A percentile compares a stretch with the other conserved stretches of the same genome.
phyloP scores from a whole-genome alignment of 306 rosid genomes.

The Lathyrus aphaca region DNA sequence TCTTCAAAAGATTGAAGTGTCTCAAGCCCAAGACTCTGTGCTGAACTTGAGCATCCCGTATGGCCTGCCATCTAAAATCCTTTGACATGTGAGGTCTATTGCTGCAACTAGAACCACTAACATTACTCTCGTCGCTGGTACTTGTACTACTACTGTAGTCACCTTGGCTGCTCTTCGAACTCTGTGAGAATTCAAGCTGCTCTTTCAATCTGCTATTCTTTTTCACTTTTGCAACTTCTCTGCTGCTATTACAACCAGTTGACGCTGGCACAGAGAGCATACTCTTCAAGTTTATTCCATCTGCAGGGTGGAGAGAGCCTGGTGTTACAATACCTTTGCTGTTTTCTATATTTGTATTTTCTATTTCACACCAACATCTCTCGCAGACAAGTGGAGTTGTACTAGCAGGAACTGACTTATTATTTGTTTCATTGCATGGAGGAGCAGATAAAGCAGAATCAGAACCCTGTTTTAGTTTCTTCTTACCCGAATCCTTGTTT shows the following conservation, averaged over 20 bases:
- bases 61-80: conserved; percentile 94
- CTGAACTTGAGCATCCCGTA: conserved; percentile 67
- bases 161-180: conserved; percentile 96
- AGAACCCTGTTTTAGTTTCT: conserved; percentile 72
- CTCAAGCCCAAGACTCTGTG: conserved; percentile 74
- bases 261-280: conserved; percentile 41
- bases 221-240: conserved; percentile 53
- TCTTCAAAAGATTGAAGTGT: conserved; percentile 92
- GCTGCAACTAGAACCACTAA: conserved; percentile 84
- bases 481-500: conserved; percentile 67
- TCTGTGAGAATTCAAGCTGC: conserved; percentile 89
- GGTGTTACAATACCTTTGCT: conserved; percentile 46
- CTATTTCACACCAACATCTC: conserved; percentile 82
- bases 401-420: conserved; percentile 47
- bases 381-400: conserved; percentile 73
- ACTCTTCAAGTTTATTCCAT: conserved; percentile 49
- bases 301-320: conserved; percentile 42
- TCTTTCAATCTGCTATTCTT: conserved; percentile 59
- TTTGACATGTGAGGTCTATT: conserved; percentile 99
- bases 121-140: conserved; percentile 90
- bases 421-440: conserved; percentile 49
- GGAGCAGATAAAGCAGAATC: conserved; percentile 57
- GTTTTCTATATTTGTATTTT: conserved; percentile 50
- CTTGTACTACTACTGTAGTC: conserved; percentile 95
- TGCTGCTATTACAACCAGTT: conserved; percentile 46